Percentiles rank a stretch among this genome's conserved stretches.
Conservation (phyloP, 768 basidiomycete genomes). For the Auricularia sp. region DNA sequence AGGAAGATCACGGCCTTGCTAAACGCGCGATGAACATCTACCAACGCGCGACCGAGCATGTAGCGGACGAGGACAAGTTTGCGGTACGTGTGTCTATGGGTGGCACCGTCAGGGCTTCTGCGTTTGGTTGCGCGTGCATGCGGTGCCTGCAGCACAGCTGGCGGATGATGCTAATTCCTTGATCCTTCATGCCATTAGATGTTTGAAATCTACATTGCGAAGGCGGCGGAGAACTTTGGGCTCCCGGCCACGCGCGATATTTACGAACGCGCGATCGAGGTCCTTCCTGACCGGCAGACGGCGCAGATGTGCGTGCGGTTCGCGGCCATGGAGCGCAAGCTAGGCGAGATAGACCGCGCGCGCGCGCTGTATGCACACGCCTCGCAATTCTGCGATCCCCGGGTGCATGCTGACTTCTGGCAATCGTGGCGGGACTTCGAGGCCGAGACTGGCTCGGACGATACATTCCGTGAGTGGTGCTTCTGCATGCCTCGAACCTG, state of each 20-base stretch:
- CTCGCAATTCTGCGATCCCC: conserved; percentile 96
- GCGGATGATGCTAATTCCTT: not conserved
- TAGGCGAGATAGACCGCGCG: conserved; percentile 97
- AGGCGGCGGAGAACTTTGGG: conserved; percentile 92
- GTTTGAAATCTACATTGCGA: conserved; percentile 95
- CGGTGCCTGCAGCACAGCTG: conserved; percentile 1
- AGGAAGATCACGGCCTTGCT: conserved; percentile 91
- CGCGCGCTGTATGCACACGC: conserved; percentile 95
- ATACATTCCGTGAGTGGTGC: conserved; percentile 67
- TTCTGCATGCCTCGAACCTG: not conserved
- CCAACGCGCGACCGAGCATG: conserved; percentile 81
- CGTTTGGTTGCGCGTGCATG: not conserved
- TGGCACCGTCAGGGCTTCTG: not conserved
- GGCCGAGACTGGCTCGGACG: conserved; percentile 96
- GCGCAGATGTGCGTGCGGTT: conserved; percentile 98
- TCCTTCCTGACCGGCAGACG: conserved; percentile 86
- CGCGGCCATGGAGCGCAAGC: conserved; percentile 89
- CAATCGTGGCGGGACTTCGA: conserved; percentile 95
- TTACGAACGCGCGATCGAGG: conserved; percentile 90
- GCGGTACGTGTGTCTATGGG: conserved; percentile 47
- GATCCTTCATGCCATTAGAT: conserved; percentile 41
- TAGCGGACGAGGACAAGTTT: conserved; percentile 86
- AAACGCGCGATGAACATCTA: conserved; percentile 95
- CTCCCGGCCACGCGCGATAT: conserved; percentile 93
- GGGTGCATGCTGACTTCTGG: conserved; percentile 90